Base-by-base conservation (phyloP, 2,329 filamentous ascomycete species). In the Epichloe amarillans region DNA sequence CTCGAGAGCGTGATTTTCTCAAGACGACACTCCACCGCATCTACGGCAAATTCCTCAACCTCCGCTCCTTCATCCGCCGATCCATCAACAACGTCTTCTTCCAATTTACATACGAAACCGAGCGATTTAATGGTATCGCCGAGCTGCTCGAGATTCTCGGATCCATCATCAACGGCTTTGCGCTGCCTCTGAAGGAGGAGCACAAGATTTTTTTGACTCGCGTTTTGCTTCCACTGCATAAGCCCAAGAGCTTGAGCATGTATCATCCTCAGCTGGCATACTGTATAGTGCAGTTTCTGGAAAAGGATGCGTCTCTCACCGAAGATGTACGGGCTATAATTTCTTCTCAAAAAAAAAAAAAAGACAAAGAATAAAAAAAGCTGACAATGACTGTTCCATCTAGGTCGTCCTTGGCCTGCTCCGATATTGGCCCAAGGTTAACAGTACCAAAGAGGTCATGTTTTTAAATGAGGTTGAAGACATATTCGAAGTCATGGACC, bases 61-160 rank as follows among this genome's bases (percentile, higher is more conserved):
- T 98, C 55, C 84, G 93, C 54, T 97, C 93, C 33, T 98, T 95
- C 68, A 98, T 98, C 64, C 81, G 93, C 64, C 83, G 93, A 61
- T 98, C 93, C 51, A 98, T 98, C 77, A 98, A 98, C 80, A 97
- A 98, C 63, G 93, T 98, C 61, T 98, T 98, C 73, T 98, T 98
- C 77, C 93, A 98, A 65, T 98, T 98, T 68, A 90, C 89, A 54
- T 98, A 98, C 66, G 93, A 98, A 70, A 98, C 93, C 4, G 93
- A 98, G 69, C 81, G 93, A 53, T 97, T 98, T 73, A 98, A 98
- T 61, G 93, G 93, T 50, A 96, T 98, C 62, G 93, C 93, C 3
- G 93, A 98, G 68, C 75, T 98, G 33, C 77, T 98, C 37, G 93
- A 98, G 66, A 98, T 98, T 58, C 74, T 98, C 48, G 93, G 93